Conservation (phyloP, 192 early-diverging fungal species). For the Entomortierella beljakovae region DNA sequence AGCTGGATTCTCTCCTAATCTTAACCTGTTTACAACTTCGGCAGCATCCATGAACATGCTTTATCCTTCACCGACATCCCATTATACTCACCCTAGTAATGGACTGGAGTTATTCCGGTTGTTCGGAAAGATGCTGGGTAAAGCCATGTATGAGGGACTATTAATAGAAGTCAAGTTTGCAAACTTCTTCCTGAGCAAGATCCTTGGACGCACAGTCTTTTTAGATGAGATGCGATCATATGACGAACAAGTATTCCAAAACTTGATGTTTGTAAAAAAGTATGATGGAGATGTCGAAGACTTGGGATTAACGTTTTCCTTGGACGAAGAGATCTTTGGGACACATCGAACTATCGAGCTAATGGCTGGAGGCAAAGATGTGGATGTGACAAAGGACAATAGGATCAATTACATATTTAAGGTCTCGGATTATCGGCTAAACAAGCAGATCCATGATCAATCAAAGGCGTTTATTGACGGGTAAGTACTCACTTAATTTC, state of each 20-base stretch:
- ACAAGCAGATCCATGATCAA: conserved; percentile 73
- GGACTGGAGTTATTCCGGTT: conserved; percentile 62
- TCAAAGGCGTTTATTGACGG: conserved; percentile 81
- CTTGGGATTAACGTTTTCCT: conserved; percentile 68
- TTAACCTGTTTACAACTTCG: conserved; percentile 62
- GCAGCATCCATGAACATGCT: conserved; percentile 55
- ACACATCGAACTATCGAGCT: conserved; percentile 49
- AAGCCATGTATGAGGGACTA: conserved; percentile 72
- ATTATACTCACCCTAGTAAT: conserved; percentile 39
- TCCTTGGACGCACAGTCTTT: conserved; percentile 67
- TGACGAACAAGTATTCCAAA: conserved; percentile 65
- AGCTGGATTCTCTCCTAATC: conserved; percentile 66
- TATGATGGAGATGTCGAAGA: conserved; percentile 76
- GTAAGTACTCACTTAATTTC: conserved; percentile 19
- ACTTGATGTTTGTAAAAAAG: conserved; percentile 68
- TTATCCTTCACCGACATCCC: conserved; percentile 61
- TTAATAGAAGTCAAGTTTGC: conserved; percentile 73
- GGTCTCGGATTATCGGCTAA: conserved; percentile 82
- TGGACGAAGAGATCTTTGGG: conserved; percentile 71
- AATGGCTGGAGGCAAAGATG: conserved; percentile 34
- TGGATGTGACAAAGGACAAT: conserved; percentile 64
- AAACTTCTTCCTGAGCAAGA: conserved; percentile 66
- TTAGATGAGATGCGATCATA: conserved; percentile 67
- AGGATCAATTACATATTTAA: conserved; percentile 75
- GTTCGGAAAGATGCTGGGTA: conserved; percentile 72